phyloP scores from a whole-genome alignment of 257 asterid genomes.

The Solanum lignicaule region DNA sequence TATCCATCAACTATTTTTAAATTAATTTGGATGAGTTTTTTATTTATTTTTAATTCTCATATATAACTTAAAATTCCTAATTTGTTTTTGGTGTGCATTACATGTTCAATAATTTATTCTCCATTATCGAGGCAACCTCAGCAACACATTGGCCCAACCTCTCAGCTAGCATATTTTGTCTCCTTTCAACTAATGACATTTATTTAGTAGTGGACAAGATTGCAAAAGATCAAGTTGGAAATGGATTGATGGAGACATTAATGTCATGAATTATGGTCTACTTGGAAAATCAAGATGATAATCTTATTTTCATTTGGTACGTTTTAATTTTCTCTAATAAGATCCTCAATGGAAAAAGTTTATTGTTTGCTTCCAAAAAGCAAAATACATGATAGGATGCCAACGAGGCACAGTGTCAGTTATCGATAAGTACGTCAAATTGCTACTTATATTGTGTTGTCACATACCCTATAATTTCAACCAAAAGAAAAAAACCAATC shows the following conservation, averaged over 20 bases:
- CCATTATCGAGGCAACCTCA: not conserved
- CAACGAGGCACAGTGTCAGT: not conserved
- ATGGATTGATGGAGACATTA: not conserved
- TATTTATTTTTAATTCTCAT: not conserved
- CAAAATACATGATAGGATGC: not conserved
- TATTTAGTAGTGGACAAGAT: not conserved
- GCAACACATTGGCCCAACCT: not conserved
- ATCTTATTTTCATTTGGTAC: not conserved
- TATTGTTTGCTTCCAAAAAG: not conserved
- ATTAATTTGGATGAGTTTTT: not conserved
- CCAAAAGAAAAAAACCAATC: not conserved
- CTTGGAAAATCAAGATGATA: not conserved
- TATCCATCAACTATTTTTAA: too few species aligned
- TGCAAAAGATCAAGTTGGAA: not conserved
- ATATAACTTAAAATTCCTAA: not conserved
- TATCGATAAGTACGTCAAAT: not conserved
- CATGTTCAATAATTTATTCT: not conserved
- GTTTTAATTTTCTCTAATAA: not conserved
- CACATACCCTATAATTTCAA: not conserved
- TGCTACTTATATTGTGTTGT: not conserved
- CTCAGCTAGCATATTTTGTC: not conserved
- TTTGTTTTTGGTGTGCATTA: not conserved
- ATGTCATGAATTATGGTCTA: not conserved
- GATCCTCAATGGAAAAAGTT: not conserved
- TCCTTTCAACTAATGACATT: not conserved